Percentiles rank a stretch among this genome's conserved stretches.
Conservation (phyloP, 2,329 filamentous ascomycete genomes). For the Penicillium sp. region DNA sequence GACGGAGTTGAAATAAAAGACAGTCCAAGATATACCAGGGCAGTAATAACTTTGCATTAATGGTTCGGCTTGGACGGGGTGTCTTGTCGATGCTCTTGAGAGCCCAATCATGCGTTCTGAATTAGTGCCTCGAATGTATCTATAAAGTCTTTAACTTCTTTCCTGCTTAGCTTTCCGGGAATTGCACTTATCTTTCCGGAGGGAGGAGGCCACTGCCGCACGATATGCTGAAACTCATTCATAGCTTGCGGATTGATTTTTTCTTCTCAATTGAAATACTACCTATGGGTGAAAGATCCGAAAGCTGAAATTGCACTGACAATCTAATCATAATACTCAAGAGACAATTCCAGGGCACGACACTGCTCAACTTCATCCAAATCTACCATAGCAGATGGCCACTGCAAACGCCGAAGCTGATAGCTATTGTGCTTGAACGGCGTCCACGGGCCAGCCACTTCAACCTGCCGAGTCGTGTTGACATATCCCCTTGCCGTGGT, state of each 20-base stretch:
- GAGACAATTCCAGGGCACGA: conserved; percentile 12
- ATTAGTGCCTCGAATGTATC: too few relatives aligned
- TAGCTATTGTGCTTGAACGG: conserved; percentile 7
- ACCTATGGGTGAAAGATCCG: too few relatives aligned
- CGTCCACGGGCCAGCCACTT: conserved; percentile 11
- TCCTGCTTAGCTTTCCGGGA: too few relatives aligned
- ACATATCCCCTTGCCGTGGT: conserved; percentile 21
- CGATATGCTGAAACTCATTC: neutral
- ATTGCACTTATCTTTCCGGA: too few relatives aligned
- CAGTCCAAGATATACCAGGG: neutral
- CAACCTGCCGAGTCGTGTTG: conserved; percentile 15
- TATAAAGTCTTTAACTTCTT: too few relatives aligned
- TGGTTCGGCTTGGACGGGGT: too few relatives aligned
- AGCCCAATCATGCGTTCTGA: too few relatives aligned
- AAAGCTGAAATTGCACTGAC: neutral
- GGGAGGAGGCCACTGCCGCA: neutral
- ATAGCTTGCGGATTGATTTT: too few relatives aligned
- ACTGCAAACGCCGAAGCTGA: conserved; percentile 19
- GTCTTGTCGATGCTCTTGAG: too few relatives aligned
- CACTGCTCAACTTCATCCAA: conserved; percentile 20
- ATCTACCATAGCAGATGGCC: conserved; percentile 15
- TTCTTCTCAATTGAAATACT: too few relatives aligned
- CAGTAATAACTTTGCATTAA: too few relatives aligned
- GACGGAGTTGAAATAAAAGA: neutral
- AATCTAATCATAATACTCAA: conserved; percentile 11